Percentiles rank a stretch among this genome's conserved stretches.
Evolutionary conservation across 257 asterid species (phyloP).

Genomic region (Thymus mandschuricus): DNA sequence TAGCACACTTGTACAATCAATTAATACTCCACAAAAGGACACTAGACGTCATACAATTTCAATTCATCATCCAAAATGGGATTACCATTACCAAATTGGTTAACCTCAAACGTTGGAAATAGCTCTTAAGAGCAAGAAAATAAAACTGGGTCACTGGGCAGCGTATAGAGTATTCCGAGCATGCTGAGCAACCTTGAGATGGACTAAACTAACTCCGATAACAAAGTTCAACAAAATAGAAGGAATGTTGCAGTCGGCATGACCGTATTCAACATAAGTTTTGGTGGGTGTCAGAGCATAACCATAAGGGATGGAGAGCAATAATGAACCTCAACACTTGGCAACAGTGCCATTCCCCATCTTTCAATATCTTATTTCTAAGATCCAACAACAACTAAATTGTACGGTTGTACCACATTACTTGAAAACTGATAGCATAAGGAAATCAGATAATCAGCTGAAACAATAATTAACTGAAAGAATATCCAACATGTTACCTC

Average conservation of each 20-base stretch:
- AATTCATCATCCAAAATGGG: not conserved
- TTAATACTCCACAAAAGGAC: too few relatives aligned
- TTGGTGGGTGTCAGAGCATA: slow-evolving; percentile 10
- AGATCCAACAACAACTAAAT: not conserved
- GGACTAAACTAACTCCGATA: slow-evolving; percentile 14
- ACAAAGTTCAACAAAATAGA: not conserved
- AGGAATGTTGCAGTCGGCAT: not conserved
- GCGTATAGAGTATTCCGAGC: not conserved
- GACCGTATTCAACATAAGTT: not conserved
- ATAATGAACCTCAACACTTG: not conserved
- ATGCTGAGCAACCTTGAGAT: not conserved
- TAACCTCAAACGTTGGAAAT: not conserved
- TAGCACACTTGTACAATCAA: too few relatives aligned
- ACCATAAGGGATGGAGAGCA: not conserved
- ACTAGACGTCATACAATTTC: not conserved
- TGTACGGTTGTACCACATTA: not conserved
- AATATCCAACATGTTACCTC: slow-evolving; percentile 58
- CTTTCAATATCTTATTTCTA: slow-evolving; percentile 1
- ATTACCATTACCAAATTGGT: not conserved
- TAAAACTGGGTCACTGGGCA: not conserved
- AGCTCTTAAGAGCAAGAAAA: not conserved
- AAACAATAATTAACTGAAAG: not conserved
- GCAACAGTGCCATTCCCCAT: not conserved
- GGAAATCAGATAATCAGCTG: slow-evolving; percentile 16
- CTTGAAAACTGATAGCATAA: slow-evolving; percentile 16